Percentiles rank a stretch among this genome's conserved stretches.
These are phyloP conservation scores for Chlorella sp. DNA, from an alignment of 139 green algal species.

Conservation along the genomic window DNA sequence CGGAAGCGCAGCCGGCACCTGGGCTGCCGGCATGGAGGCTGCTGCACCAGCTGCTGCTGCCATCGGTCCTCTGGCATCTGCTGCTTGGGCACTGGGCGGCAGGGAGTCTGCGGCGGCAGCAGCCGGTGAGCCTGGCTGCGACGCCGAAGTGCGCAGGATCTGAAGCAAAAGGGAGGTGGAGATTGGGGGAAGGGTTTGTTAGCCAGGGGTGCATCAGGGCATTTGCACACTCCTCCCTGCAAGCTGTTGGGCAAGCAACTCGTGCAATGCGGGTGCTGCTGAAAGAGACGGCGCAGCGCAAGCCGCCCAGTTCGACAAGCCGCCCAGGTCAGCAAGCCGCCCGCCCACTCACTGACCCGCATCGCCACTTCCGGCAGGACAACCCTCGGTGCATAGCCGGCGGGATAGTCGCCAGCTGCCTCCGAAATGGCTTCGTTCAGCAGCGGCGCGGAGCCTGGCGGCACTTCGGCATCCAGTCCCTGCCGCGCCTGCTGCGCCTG, in stretches of 20 bases:
- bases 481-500: not conserved
- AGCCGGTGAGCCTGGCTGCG: not conserved
- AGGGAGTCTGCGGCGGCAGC: not conserved
- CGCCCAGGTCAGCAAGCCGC: no score
- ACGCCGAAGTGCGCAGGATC: not conserved
- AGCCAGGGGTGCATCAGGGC: no score
- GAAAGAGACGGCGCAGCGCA: no score
- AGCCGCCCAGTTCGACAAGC: no score
- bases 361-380: slow-evolving; percentile 11
- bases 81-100: not conserved
- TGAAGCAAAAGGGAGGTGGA: not conserved
- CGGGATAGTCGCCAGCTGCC: slow-evolving; percentile 5
- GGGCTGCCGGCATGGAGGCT: not conserved
- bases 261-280: no score
- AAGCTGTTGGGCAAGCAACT: no score
- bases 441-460: not conserved
- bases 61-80: not conserved
- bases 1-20: no score
- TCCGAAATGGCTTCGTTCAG: not conserved
- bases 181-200: no score
- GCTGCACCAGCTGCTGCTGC: not conserved
- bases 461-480: not conserved
- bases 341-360: not conserved
- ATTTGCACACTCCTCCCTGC: no score
- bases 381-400: slow-evolving; percentile 1